Evolutionary conservation across 306 rosid species (phyloP).

Genomic region (Cucumis melo): DNA sequence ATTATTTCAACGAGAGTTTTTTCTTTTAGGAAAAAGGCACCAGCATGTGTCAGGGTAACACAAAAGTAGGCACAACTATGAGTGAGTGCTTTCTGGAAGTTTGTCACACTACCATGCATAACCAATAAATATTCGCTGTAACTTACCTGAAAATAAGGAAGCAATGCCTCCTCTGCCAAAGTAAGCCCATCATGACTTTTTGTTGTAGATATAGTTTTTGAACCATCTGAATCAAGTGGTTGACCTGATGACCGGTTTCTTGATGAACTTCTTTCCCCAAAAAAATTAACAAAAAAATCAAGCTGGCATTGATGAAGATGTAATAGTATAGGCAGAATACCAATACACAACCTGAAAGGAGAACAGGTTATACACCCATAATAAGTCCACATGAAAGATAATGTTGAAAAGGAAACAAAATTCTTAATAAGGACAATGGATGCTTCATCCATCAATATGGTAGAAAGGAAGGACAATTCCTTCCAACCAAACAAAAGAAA

Average conservation of each 20-base stretch:
- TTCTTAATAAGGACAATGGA: not conserved
- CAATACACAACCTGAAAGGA: slow-evolving; percentile 51
- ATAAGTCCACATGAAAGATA: not conserved
- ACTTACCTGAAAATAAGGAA: slow-evolving; percentile 97
- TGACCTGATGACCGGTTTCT: slow-evolving; percentile 36
- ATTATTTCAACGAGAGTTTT: too few species aligned
- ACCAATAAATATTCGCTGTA: not conserved
- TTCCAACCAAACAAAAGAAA: not conserved
- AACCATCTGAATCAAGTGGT: slow-evolving; percentile 42
- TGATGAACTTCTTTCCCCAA: slow-evolving; percentile 41
- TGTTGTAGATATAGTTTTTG: slow-evolving; percentile 29
- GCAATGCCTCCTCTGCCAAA: slow-evolving; percentile 69
- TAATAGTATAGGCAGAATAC: slow-evolving; percentile 49
- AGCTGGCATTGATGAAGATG: slow-evolving; percentile 87
- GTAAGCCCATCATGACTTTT: slow-evolving; percentile 22
- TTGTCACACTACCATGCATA: not conserved
- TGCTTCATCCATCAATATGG: not conserved
- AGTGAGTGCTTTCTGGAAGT: not conserved
- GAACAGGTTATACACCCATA: slow-evolving; percentile 2
- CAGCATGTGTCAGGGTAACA: not conserved
- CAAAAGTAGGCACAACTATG: not conserved
- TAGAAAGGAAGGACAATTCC: not conserved
- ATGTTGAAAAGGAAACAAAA: not conserved
- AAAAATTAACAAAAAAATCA: slow-evolving; percentile 69
- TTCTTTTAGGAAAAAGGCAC: not conserved